These are phyloP conservation scores for Scheffersomyces quercinus DNA, from an alignment of 1,139 yeast species.

Conservation along the genomic window DNA sequence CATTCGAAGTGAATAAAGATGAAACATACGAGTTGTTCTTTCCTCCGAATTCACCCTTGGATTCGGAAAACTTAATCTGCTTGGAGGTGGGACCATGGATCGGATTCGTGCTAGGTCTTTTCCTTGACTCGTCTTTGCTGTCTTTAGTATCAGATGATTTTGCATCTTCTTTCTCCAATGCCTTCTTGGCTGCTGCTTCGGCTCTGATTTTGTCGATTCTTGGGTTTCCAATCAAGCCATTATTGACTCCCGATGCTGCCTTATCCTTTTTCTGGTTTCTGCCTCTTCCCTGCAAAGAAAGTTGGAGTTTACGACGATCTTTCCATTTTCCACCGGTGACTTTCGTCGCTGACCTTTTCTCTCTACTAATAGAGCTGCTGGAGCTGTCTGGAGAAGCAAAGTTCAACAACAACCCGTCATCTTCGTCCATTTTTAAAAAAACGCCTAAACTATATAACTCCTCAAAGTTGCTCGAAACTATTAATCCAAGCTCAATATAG, in stretches of 20 bases:
- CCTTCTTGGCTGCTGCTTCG: conserved; percentile 1
- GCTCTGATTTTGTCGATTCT: conserved; percentile 16
- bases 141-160: background rate
- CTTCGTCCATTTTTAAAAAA: conserved; percentile 31
- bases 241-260: conserved; percentile 38
- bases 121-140: conserved; percentile 3
- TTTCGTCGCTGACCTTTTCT: conserved; percentile 28
- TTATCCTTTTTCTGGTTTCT: conserved; percentile 31
- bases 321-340: conserved; percentile 78
- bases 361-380: background rate
- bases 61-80: conserved; percentile 36
- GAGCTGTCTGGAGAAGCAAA: conserved; percentile 41
- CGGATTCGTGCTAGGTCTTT: conserved; percentile 6
- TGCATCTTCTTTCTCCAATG: conserved; percentile 1
- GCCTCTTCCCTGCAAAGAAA: conserved; percentile 48
- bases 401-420: conserved; percentile 69
- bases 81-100: conserved; percentile 22
- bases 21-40: conserved; percentile 68
- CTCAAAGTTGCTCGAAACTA: conserved; percentile 1
- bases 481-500: background rate
- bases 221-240: conserved; percentile 27
- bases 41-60: conserved; percentile 51
- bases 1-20: conserved; percentile 79
- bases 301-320: conserved; percentile 65
- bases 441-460: background rate